phyloP scores from a whole-genome alignment of 495 filamentous ascomycete species.

The Neurospora intermedia region DNA sequence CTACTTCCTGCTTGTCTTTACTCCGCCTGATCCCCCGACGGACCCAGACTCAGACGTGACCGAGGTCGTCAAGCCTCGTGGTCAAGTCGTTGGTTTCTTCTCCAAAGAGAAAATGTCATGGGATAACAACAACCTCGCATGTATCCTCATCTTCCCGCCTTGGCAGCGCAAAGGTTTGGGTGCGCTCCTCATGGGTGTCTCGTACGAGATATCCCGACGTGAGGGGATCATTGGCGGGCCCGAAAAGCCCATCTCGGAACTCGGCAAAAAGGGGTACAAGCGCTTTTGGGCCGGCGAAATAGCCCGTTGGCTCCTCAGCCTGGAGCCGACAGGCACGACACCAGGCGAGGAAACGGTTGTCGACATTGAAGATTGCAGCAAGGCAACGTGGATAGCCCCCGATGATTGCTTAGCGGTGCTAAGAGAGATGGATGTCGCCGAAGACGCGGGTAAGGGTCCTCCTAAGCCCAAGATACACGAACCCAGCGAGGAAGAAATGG shows the following conservation, averaged over 20 bases:
- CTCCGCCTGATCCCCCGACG: constrained; percentile 33
- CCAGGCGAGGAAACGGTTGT: constrained; percentile 21
- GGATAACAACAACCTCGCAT: constrained; percentile 97
- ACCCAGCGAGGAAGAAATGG: constrained; percentile 12
- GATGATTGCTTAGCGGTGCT: constrained; percentile 77
- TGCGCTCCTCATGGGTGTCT: constrained; percentile 81
- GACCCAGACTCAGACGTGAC: constrained; percentile 9
- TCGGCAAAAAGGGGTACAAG: constrained; percentile 70
- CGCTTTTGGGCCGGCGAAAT: constrained; percentile 78
- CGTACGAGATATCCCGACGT: constrained; percentile 80
- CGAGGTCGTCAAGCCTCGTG: constrained; percentile 11
- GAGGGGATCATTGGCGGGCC: constrained; percentile 83
- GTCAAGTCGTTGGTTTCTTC: constrained; percentile 84
- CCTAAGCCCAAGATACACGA: constrained; percentile 10
- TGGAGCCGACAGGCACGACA: constrained; percentile 19
- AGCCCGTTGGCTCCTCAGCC: constrained; percentile 47
- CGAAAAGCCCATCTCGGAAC: constrained; percentile 81
- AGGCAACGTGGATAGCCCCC: constrained; percentile 63
- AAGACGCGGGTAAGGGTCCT: constrained; percentile 40
- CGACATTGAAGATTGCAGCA: constrained; percentile 31
- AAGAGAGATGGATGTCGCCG: constrained; percentile 64
- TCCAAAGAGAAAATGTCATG: constrained; percentile 97
- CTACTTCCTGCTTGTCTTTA: constrained; percentile 80
- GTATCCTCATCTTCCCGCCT: constrained; percentile 91
- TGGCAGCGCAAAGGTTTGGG: constrained; percentile 88